Conservation (phyloP, 371 early-diverging fungal genomes). For the Paraphysoderma sedebokerense region DNA sequence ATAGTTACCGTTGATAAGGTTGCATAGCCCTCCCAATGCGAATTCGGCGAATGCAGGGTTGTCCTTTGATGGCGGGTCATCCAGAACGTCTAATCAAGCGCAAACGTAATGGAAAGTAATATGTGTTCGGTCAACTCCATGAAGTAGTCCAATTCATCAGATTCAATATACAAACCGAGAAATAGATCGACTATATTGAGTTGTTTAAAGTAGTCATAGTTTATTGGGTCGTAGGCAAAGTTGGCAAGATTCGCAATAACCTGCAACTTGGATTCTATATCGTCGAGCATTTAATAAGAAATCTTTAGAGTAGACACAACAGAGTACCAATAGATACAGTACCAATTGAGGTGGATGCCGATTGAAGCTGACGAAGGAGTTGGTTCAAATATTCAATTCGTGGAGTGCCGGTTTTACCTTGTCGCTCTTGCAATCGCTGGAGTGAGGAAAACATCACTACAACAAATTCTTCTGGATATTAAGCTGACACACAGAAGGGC, state of each 20-base stretch:
- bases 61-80: constrained; percentile 15
- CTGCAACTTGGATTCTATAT: constrained; percentile 29
- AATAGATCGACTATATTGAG: constrained; percentile 25
- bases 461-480: too few relatives aligned
- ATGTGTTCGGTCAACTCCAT: neutral
- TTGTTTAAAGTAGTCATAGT: constrained; percentile 26
- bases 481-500: too few relatives aligned
- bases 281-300: too few relatives aligned
- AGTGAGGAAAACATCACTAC: too few relatives aligned
- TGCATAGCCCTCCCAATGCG: constrained; percentile 32
- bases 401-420: too few relatives aligned
- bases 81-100: constrained; percentile 5
- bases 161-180: constrained; percentile 14
- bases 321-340: too few relatives aligned
- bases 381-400: too few relatives aligned
- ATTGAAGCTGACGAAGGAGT: too few relatives aligned
- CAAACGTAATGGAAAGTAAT: constrained; percentile 9
- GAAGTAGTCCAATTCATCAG: neutral
- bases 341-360: too few relatives aligned
- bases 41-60: too few relatives aligned
- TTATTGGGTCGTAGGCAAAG: constrained; percentile 42
- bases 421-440: too few relatives aligned
- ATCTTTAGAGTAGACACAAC: too few relatives aligned
- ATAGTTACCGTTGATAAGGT: constrained; percentile 21
- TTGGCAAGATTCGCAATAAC: constrained; percentile 37